A percentile compares a stretch with the other conserved stretches of the same genome.
Evolutionary conservation across 345 rosid species (phyloP).

Genomic region (Aquilaria sinensis): DNA sequence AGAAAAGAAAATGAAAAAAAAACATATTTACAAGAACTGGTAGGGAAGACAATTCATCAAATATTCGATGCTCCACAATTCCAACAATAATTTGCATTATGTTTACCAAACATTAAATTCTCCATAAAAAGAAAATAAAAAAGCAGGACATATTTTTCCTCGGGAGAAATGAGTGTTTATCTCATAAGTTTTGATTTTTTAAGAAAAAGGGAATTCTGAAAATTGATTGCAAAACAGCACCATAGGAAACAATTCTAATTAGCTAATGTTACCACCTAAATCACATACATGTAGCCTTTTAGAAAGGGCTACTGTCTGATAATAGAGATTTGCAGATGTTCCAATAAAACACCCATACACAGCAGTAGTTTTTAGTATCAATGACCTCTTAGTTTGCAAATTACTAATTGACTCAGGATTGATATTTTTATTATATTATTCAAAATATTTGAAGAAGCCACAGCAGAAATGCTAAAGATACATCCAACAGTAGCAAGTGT

Average conservation of each 20-base stretch:
- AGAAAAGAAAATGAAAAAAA: constrained; percentile 22
- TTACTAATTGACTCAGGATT: constrained; percentile 43
- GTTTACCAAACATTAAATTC: constrained; percentile 8
- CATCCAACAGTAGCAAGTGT: constrained; percentile 82
- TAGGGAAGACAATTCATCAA: constrained; percentile 74
- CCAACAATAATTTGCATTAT: constrained; percentile 84
- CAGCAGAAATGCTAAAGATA: constrained; percentile 80
- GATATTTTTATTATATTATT: constrained; percentile 42
- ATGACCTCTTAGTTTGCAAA: constrained; percentile 61
- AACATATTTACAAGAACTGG: constrained; percentile 73
- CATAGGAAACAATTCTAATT: neutral
- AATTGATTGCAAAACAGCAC: too few species aligned
- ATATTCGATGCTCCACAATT: constrained; percentile 74
- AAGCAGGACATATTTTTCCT: constrained; percentile 2
- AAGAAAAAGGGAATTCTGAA: too few species aligned
- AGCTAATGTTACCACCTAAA: too few species aligned
- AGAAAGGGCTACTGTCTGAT: constrained; percentile 45
- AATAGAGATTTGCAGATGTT: constrained; percentile 83
- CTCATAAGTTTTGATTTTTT: too few species aligned
- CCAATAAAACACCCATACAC: constrained; percentile 78
- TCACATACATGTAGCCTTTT: neutral
- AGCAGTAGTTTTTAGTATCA: constrained; percentile 73
- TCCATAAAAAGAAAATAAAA: neutral
- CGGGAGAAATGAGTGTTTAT: too few species aligned
- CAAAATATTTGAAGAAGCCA: constrained; percentile 67